Evolutionary conservation across 345 rosid species (phyloP).

Genomic region (Camelina neglecta): DNA sequence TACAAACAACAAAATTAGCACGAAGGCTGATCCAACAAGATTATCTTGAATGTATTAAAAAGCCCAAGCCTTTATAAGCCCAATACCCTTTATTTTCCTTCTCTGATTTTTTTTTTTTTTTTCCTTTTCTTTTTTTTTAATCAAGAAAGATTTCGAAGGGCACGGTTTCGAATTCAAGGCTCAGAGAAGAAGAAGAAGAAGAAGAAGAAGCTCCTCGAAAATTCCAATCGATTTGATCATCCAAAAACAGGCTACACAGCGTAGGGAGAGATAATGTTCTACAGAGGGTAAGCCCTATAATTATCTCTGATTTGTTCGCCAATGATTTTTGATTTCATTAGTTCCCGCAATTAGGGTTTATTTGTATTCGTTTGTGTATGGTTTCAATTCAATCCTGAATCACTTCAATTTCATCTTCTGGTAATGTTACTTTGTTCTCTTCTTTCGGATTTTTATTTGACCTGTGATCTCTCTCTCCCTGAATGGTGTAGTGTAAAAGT

Average conservation of each 20-base stretch:
- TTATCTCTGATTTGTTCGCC: constrained; percentile 11
- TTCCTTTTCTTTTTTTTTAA: constrained; percentile 1
- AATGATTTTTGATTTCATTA: constrained; percentile 26
- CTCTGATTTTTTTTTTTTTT: background rate
- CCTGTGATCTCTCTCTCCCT: background rate
- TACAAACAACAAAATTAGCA: background rate
- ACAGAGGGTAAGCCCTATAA: constrained; percentile 43
- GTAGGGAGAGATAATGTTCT: constrained; percentile 32
- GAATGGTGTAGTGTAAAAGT: too few relatives aligned
- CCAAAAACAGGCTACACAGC: constrained; percentile 1
- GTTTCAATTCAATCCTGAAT: constrained; percentile 10
- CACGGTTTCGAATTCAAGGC: constrained; percentile 31
- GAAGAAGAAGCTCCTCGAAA: constrained; percentile 23
- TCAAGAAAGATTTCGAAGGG: constrained; percentile 20
- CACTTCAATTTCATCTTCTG: constrained; percentile 24
- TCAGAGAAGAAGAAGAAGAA: constrained; percentile 5
- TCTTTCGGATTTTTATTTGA: background rate
- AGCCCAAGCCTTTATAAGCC: constrained; percentile 16
- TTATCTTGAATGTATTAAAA: background rate
- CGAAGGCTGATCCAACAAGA: constrained; percentile 3
- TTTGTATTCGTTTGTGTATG: background rate
- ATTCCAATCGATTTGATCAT: constrained; percentile 25
- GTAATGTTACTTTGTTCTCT: background rate
- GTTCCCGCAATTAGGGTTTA: constrained; percentile 38
- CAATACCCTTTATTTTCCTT: background rate